Base-by-base conservation (phyloP, 768 basidiomycete species). In the Suillus plorans region DNA sequence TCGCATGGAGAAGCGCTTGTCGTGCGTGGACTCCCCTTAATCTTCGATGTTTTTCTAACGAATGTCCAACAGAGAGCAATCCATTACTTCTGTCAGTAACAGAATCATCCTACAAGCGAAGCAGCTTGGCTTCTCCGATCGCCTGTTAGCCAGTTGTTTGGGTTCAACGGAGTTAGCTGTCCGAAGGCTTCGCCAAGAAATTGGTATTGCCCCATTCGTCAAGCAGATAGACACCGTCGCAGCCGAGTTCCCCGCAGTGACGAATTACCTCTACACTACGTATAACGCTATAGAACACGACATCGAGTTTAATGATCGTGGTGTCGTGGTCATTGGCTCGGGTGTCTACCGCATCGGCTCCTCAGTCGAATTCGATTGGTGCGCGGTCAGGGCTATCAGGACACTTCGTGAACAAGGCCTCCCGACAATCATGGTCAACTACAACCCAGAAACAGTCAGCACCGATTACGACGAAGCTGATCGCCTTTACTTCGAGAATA, bases 171-270 rank as follows among this genome's bases (percentile, higher is more conserved):
- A 97, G 76, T 88, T 99, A 49, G 95, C 95, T 50, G 89, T 99
- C 37, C 93, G 97, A 64, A 86, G 91, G 49, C 82, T 95, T 60
- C 91, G 97, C 63, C 90, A 94, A 73, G 97, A 99, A 77, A 77
- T 79, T 56, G 86, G 84, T 41, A 90, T 99, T 70, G 82, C 83
- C 14, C 96, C 96, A 0, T 97, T 94, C 75, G 92, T 97, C 78
- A 99, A 99, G 82, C 97, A 99, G 75, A 99, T 98, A 76, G 97
- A 99, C 71, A 99, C 97, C 0, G 96, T 99, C 63, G 97, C 97
- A 13, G 97, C 97, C 36, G 96, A 99, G 74, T 99, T 98, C 86
- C 97, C 97, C 2, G 95, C 96, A 1, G 94, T 90, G 82, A 99
- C 97, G 63, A 99, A 99, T 81, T 99, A 99, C 77, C 89, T 99